Conservation (phyloP, 169 alveolate genomes). For the Cryptosporidium xiaoi region DNA sequence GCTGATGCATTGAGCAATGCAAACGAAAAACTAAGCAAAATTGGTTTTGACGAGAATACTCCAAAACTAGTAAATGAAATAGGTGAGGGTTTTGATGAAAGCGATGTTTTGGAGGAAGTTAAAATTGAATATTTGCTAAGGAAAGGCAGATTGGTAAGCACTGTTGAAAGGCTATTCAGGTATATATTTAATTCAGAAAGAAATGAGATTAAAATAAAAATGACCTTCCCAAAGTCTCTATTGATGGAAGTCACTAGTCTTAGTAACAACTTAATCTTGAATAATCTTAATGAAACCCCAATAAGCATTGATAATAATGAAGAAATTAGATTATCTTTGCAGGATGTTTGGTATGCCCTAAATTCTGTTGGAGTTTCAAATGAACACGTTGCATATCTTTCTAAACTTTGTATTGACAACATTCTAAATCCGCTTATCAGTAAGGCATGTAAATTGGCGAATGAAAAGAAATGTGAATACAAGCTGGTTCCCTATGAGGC, state of each 20-base stretch:
- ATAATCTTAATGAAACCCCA: background rate
- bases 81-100: conserved; percentile 6
- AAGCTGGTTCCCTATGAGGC: conserved; percentile 14
- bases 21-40: conserved; percentile 7
- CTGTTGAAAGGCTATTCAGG: conserved; percentile 46
- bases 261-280: background rate
- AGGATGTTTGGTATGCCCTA: conserved; percentile 68
- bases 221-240: conserved; percentile 35
- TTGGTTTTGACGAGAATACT: background rate
- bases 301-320: conserved; percentile 29
- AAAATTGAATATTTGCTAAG: conserved; percentile 51
- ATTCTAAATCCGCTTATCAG: conserved; percentile 40
- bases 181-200: conserved; percentile 19
- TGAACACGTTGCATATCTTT: conserved; percentile 56
- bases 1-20: conserved; percentile 69
- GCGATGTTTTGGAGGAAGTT: conserved; percentile 44
- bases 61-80: background rate
- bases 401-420: conserved; percentile 52
- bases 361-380: conserved; percentile 51
- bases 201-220: conserved; percentile 46
- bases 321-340: conserved; percentile 35
- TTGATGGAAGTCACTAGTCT: conserved; percentile 18
- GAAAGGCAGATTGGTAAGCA: conserved; percentile 54
- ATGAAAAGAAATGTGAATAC: conserved; percentile 20
- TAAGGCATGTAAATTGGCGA: conserved; percentile 27